Percentiles rank a stretch among this genome's conserved stretches.
Conservation (phyloP, 371 early-diverging fungal species). For the Lichtheimia hyalospora region DNA sequence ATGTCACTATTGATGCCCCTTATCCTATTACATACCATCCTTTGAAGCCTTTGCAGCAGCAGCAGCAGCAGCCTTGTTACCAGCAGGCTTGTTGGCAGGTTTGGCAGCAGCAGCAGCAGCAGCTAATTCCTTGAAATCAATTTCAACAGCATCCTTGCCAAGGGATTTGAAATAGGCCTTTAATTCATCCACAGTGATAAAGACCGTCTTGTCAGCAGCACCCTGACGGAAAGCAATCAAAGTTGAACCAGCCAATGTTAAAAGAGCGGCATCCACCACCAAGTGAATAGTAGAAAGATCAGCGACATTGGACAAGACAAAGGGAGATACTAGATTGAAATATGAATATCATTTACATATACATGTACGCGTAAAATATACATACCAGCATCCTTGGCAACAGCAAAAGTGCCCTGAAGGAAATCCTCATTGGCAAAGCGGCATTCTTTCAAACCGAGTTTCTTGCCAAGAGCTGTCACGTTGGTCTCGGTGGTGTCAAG, state of each 20-base stretch:
- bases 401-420: slow-evolving; percentile 51
- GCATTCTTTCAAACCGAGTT: slow-evolving; percentile 66
- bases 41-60: slow-evolving; percentile 18
- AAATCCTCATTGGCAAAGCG: slow-evolving; percentile 69
- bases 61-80: slow-evolving; percentile 21
- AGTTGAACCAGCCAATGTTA: slow-evolving; percentile 29
- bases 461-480: slow-evolving; percentile 56
- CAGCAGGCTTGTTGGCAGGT: slow-evolving; percentile 32
- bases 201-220: slow-evolving; percentile 54
- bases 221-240: slow-evolving; percentile 64
- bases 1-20: too few species aligned
- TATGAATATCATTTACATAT: too few species aligned
- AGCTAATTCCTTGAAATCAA: slow-evolving; percentile 51
- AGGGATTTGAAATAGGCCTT: slow-evolving; percentile 43
- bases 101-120: slow-evolving; percentile 38
- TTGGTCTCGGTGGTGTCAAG: slow-evolving; percentile 54
- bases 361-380: too few species aligned
- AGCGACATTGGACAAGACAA: slow-evolving; percentile 55
- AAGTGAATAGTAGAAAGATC: slow-evolving; percentile 54
- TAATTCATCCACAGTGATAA: slow-evolving; percentile 51
- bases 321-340: slow-evolving; percentile 56
- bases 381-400: slow-evolving; percentile 51
- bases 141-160: slow-evolving; percentile 33
- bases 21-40: slow-evolving; percentile 31
- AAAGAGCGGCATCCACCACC: slow-evolving; percentile 58